phyloP scores from a whole-genome alignment of 2,329 filamentous ascomycete species.

The Alternaria brassicae region DNA sequence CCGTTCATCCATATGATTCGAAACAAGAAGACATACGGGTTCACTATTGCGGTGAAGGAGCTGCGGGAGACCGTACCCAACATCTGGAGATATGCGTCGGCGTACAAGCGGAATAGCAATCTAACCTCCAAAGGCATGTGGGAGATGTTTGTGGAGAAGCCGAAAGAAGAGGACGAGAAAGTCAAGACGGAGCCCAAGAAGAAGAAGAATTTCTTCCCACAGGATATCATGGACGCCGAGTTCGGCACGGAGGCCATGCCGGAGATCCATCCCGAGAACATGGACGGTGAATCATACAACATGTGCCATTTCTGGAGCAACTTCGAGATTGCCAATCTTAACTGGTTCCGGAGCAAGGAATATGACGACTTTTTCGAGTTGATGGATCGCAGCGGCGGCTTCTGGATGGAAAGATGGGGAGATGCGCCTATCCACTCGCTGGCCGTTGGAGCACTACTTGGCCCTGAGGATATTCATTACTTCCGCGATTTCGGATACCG shows the following conservation, averaged over 20 bases:
- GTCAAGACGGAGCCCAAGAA: slow-evolving; percentile 69
- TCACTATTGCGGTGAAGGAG: slow-evolving; percentile 98
- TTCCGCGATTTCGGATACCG: slow-evolving; percentile 99
- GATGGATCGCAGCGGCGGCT: slow-evolving; percentile 97
- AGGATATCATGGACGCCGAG: slow-evolving; percentile 81
- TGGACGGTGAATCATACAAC: slow-evolving; percentile 98
- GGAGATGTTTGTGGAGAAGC: slow-evolving; percentile 96
- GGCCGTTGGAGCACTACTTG: slow-evolving; percentile 85
- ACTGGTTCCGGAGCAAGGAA: slow-evolving; percentile 96
- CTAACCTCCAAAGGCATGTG: slow-evolving; percentile 89
- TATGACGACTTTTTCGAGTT: slow-evolving; percentile 98
- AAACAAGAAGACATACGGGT: slow-evolving; percentile 96
- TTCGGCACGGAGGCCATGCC: slow-evolving; percentile 73
- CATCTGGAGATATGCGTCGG: slow-evolving; percentile 98
- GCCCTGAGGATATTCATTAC: slow-evolving; percentile 88
- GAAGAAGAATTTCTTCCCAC: slow-evolving; percentile 74
- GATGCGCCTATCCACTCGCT: slow-evolving; percentile 98
- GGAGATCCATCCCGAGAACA: slow-evolving; percentile 86
- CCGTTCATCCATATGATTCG: slow-evolving; percentile 96
- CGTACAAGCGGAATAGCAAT: slow-evolving; percentile 93
- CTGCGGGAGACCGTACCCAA: slow-evolving; percentile 97
- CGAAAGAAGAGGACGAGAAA: slow-evolving; percentile 64
- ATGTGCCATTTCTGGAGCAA: slow-evolving; percentile 99
- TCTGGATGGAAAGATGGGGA: slow-evolving; percentile 99
- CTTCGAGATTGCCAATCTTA: slow-evolving; percentile 93